These are phyloP conservation scores for Adenanthera pavonina DNA, from an alignment of 306 rosid genomes.

Conservation along the genomic window DNA sequence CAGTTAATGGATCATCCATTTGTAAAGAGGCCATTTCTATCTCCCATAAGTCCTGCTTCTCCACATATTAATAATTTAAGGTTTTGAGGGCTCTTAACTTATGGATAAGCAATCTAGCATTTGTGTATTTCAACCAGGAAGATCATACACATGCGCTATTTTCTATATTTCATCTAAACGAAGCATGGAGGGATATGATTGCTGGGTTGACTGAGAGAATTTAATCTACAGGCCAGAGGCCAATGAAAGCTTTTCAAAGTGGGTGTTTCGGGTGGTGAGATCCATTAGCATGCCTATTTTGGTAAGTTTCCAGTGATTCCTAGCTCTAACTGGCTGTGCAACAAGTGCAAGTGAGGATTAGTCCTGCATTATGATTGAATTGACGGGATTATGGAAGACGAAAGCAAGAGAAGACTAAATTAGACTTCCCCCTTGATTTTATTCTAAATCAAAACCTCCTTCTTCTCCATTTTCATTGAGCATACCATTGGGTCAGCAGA, in stretches of 20 bases:
- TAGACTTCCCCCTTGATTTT: neutral
- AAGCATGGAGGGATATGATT: neutral
- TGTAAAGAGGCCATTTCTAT: slow-evolving; percentile 50
- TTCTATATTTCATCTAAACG: neutral
- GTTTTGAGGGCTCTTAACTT: slow-evolving; percentile 28
- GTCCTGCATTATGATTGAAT: neutral
- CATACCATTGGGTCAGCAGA: neutral
- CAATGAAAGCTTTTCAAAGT: neutral
- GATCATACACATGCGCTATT: neutral
- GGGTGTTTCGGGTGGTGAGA: neutral
- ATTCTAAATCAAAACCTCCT: neutral
- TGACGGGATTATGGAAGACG: neutral
- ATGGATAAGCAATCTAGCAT: slow-evolving; percentile 4
- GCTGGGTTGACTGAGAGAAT: neutral
- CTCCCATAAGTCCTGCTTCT: slow-evolving; percentile 50
- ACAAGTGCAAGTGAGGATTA: neutral
- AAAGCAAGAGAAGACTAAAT: neutral
- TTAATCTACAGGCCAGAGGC: neutral
- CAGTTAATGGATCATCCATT: slow-evolving; percentile 57
- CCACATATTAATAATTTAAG: slow-evolving; percentile 32
- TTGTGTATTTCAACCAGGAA: slow-evolving; percentile 2
- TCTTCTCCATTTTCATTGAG: neutral
- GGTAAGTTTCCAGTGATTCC: neutral
- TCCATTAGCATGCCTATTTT: neutral
- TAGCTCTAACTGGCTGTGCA: neutral